Base-by-base conservation (phyloP, 352 stramenopile genomes). In the Globisporangium paddicum region DNA sequence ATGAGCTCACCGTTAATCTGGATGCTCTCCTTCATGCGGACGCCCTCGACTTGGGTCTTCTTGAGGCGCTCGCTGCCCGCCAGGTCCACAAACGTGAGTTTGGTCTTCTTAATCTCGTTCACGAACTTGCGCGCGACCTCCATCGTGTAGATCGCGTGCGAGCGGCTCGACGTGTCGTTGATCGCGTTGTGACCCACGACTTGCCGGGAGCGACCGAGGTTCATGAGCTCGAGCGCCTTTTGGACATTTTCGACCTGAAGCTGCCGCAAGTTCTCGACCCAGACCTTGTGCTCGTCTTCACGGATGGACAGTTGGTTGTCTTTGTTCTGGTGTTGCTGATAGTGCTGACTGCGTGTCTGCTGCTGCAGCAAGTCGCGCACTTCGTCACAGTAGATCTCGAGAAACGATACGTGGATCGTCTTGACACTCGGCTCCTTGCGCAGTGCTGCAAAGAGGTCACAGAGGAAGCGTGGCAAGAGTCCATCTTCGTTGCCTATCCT, bases 321-420 rank as follows among this genome's bases (percentile, higher is more conserved):
- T 2, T 55, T 68, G 2, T 19, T 9, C 21, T 47, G 16, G 13
- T 26, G 30, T 3, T 48, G 44, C 4, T 50, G 34, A 3, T 26
- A 23, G 5, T 48, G 44, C 13, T 50, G 34, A 3, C 32, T 35
- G 4, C n/a, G 16, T 11, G 50, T 30, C 3, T 63, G 57, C 11
- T 79, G 67, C 42, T 90, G 67, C 0, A 98, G 69, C 30, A 98
- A 62, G 64, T 98, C 93, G 57, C 88, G 84, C 37, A 98, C 83
- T 54, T 97, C 88, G 65, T 98, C 91, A 23, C 89, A 89, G 60
- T 98, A 98, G 14, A 98, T 96, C 77, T 98, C 95, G 1, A 98
- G 73, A 48, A 85, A 87, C 7, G 74, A 84, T 11, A 82, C 77
- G 5, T 59, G 56, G 11, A 84, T 68, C 3, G 64, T 72, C 19